Percentiles rank a stretch among this genome's conserved stretches.
Conservation (phyloP, 805 yeast species). For the Zygoascus ofunaensis region DNA sequence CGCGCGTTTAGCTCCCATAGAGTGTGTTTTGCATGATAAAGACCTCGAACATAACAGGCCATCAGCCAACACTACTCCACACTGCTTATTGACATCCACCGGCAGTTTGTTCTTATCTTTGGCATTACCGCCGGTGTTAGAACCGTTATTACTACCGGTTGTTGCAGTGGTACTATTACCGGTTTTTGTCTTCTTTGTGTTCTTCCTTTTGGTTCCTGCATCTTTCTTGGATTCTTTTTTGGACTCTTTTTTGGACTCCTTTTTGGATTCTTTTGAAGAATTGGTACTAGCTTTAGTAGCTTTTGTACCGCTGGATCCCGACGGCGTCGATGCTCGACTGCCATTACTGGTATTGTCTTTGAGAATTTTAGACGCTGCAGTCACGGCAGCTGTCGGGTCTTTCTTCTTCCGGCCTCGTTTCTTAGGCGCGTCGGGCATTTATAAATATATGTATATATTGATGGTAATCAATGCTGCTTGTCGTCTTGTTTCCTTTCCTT, state of each 20-base stretch:
- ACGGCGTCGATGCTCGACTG: neutral
- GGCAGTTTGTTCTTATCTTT: slow-evolving; percentile 59
- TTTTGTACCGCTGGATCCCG: neutral
- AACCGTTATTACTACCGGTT: too few species aligned
- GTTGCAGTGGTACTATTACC: too few species aligned
- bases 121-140: too few species aligned
- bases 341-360: neutral
- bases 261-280: too few species aligned
- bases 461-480: too few species aligned
- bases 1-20: slow-evolving; percentile 90
- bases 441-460: neutral
- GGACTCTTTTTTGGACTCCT: too few species aligned
- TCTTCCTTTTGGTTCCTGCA: slow-evolving; percentile 19
- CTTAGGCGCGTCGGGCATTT: slow-evolving; percentile 3
- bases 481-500: too few species aligned
- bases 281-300: neutral
- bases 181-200: slow-evolving; percentile 11
- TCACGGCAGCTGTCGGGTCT: slow-evolving; percentile 7
- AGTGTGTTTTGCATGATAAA: slow-evolving; percentile 83
- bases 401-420: slow-evolving; percentile 18
- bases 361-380: neutral
- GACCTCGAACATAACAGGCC: slow-evolving; percentile 89
- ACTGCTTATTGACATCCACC: slow-evolving; percentile 81
- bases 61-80: slow-evolving; percentile 82
- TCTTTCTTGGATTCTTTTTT: slow-evolving; percentile 1